These are phyloP conservation scores for Lanmaoa pseudosensibilis DNA, from an alignment of 768 basidiomycete species.

Conservation along the genomic window DNA sequence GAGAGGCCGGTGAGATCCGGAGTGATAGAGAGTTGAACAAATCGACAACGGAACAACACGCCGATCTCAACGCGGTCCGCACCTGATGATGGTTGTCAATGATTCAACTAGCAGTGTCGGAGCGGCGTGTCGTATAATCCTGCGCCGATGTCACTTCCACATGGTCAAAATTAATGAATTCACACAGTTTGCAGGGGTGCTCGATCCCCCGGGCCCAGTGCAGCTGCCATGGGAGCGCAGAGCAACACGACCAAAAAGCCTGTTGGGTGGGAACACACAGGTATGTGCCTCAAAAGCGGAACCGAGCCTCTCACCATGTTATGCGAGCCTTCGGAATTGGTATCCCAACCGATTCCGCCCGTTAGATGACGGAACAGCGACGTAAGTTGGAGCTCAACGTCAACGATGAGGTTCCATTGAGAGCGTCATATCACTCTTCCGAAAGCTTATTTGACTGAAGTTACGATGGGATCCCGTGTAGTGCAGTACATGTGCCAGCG, in stretches of 20 bases:
- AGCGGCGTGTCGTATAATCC: not conserved
- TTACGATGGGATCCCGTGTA: not conserved
- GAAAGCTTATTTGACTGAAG: conserved; percentile 1
- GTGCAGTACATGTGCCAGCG: no score
- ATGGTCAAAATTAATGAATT: not conserved
- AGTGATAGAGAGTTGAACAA: conserved; percentile 4
- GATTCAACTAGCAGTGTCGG: not conserved
- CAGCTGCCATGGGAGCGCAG: not conserved
- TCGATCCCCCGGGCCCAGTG: not conserved
- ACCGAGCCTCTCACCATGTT: not conserved
- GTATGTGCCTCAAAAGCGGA: not conserved
- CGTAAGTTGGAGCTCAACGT: not conserved
- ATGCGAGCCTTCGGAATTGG: not conserved
- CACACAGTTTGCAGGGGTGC: not conserved
- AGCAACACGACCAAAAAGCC: not conserved
- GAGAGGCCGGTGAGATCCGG: conserved; percentile 2
- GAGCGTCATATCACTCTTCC: not conserved
- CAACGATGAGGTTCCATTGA: not conserved
- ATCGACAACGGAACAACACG: conserved; percentile 10
- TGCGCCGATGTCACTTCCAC: not conserved
- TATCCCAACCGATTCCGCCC: not conserved
- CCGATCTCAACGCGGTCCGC: not conserved
- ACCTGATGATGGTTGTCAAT: conserved; percentile 3
- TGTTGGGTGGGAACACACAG: not conserved
- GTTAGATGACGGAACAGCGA: not conserved